Base-by-base conservation (phyloP, 306 rosid species). In the Lathyrus aphaca region DNA sequence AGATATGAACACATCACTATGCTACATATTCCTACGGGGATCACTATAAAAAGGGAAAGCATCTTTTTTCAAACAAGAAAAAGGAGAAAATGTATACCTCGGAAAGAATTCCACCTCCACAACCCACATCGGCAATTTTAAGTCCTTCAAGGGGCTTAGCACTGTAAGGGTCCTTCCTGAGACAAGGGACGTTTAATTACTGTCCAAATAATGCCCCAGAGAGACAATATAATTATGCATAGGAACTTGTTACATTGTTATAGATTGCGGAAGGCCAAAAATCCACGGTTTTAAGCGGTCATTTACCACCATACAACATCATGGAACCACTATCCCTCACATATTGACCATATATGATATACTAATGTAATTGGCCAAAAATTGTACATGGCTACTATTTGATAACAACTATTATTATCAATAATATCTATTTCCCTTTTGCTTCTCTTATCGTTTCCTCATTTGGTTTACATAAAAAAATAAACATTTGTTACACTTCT, bases 101-200 rank as follows among this genome's bases (percentile, higher is more conserved):
- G 2, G 91, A 94, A 18, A 88, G 92, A 84, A 94, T 88, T 78
- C 98, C 98, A 76, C 98, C 98, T 57, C 97, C 97, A 68, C 98
- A 94, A 14, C 98, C 98, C 53, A 94, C 95, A 80, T 94, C 99
- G 37, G 77, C 86, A 81, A 94, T 76, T 74, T 84, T 88, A 25
- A 94, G 90, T 62, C 98, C 97, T 76, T 88, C 91, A 46, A 91
- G 85, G 50, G 99, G 97, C 77, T 76, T 83, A 38, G 74, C 74
- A 60, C 88, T 84, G 32, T 60, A 67, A 17, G 96, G 89, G 73
- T 94, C 92, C 89, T 83, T 88, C 84, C 98, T 94, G 89, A 67
- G 76, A 80, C 62, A 75, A 66, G 80, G 58, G 71, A 42, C 67
- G 65, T 30, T 13, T 38, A 44, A 70, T 68, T 53, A 75, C 40